A percentile compares a stretch with the other conserved stretches of the same genome.
These are phyloP conservation scores for Aspergillus sp. DNA, from an alignment of 2,329 filamentous ascomycete genomes.

Conservation along the genomic window DNA sequence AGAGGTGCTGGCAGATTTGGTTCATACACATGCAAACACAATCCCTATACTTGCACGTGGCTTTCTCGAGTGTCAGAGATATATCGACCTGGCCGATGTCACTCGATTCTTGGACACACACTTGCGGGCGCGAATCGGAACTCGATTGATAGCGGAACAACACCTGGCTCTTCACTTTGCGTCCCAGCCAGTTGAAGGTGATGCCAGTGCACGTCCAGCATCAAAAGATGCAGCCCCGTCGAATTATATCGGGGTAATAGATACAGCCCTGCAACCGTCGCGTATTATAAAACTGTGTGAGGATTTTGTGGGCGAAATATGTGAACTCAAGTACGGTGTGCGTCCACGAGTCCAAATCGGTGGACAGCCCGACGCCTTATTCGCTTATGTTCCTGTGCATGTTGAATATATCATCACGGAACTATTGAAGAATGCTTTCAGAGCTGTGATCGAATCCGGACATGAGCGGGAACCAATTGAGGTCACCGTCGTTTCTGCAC, in stretches of 20 bases:
- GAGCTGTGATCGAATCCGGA: slow-evolving; percentile 83
- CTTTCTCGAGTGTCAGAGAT: slow-evolving; percentile 88
- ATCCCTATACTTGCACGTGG: slow-evolving; percentile 88
- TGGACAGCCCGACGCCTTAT: slow-evolving; percentile 79
- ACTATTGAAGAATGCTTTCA: slow-evolving; percentile 92
- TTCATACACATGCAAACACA: slow-evolving; percentile 89
- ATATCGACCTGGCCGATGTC: slow-evolving; percentile 78
- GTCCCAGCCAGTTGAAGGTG: slow-evolving; percentile 62
- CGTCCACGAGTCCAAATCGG: slow-evolving; percentile 76
- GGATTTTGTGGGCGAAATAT: slow-evolving; percentile 89
- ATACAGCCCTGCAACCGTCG: slow-evolving; percentile 79
- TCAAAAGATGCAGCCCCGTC: slow-evolving; percentile 26
- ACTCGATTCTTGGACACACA: slow-evolving; percentile 91
- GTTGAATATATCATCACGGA: slow-evolving; percentile 97
- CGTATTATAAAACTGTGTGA: slow-evolving; percentile 79
- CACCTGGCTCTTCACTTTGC: slow-evolving; percentile 85
- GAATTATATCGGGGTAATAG: slow-evolving; percentile 90
- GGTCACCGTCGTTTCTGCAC: slow-evolving; percentile 78
- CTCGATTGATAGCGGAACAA: slow-evolving; percentile 89
- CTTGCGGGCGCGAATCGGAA: slow-evolving; percentile 88
- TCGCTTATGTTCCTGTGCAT: slow-evolving; percentile 92
- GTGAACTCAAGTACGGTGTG: slow-evolving; percentile 90
- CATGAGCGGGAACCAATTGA: slow-evolving; percentile 77
- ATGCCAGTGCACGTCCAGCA: slow-evolving; percentile 13
- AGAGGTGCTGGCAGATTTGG: slow-evolving; percentile 88